Evolutionary conservation across 768 basidiomycete species (phyloP).

Genomic region (Candolleomyces aberdarensis): DNA sequence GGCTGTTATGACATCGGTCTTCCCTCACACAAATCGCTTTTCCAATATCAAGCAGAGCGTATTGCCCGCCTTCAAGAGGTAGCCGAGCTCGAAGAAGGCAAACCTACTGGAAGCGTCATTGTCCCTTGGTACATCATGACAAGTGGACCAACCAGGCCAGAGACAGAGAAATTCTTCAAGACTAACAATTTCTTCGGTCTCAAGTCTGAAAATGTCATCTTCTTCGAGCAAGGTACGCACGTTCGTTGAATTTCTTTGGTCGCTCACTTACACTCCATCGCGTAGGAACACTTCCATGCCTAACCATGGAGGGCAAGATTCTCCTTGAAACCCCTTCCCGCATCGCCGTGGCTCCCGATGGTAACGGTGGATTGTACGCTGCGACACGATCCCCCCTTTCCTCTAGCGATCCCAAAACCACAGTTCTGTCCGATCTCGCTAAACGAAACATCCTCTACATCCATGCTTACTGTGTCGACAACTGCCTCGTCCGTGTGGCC

Average conservation of each 20-base stretch:
- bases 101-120: slow-evolving; percentile 57
- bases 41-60: slow-evolving; percentile 97
- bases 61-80: slow-evolving; percentile 80
- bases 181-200: slow-evolving; percentile 82
- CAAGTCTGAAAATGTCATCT: slow-evolving; percentile 70
- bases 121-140: slow-evolving; percentile 99
- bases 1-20: slow-evolving; percentile 98
- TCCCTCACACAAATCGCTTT: slow-evolving; percentile 89
- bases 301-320: slow-evolving; percentile 92
- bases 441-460: slow-evolving; percentile 79
- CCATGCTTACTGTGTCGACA: slow-evolving; percentile 97
- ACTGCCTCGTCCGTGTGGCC: slow-evolving; percentile 95
- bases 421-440: slow-evolving; percentile 79
- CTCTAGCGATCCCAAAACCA: slow-evolving; percentile 50
- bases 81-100: slow-evolving; percentile 55
- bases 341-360: slow-evolving; percentile 95
- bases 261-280: slow-evolving; percentile 80
- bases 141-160: slow-evolving; percentile 87
- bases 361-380: slow-evolving; percentile 96
- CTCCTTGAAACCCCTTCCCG: slow-evolving; percentile 75
- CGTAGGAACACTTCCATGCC: slow-evolving; percentile 96
- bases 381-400: slow-evolving; percentile 81
- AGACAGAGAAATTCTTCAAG: slow-evolving; percentile 84
- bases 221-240: slow-evolving; percentile 90
- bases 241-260: slow-evolving; percentile 7